A percentile compares a stretch with the other conserved stretches of the same genome.
Evolutionary conservation across 345 rosid species (phyloP).

Genomic region (Arabis alpina): DNA sequence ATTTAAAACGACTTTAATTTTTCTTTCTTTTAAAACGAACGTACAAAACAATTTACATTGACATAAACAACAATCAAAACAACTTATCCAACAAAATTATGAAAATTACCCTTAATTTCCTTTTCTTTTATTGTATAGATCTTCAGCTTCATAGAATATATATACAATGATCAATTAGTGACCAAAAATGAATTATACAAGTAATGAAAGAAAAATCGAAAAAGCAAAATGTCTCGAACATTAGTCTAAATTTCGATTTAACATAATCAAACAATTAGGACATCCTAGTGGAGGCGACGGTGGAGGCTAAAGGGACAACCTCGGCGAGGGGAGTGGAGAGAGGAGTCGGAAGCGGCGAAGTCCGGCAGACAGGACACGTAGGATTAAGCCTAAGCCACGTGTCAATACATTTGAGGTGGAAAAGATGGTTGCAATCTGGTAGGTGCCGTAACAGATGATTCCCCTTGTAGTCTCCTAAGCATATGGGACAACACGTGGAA

Average conservation of each 20-base stretch:
- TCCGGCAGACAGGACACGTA: slow-evolving; percentile 80
- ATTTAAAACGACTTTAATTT: slow-evolving; percentile 1
- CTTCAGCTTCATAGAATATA: slow-evolving; percentile 10
- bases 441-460: slow-evolving; percentile 58
- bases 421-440: slow-evolving; percentile 82
- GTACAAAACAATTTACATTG: background rate
- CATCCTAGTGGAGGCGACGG: slow-evolving; percentile 45
- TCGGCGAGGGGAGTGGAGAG: slow-evolving; percentile 76
- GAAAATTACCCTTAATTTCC: background rate
- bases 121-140: background rate
- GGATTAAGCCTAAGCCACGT: slow-evolving; percentile 81
- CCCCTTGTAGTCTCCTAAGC: slow-evolving; percentile 77
- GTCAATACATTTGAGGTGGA: slow-evolving; percentile 82
- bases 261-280: slow-evolving; percentile 37
- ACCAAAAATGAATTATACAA: slow-evolving; percentile 5
- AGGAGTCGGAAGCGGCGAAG: slow-evolving; percentile 88
- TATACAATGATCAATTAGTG: slow-evolving; percentile 23
- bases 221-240: background rate
- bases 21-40: slow-evolving; percentile 7
- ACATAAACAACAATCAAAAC: slow-evolving; percentile 3
- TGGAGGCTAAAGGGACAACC: slow-evolving; percentile 68
- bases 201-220: background rate
- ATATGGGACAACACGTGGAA: slow-evolving; percentile 67
- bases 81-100: slow-evolving; percentile 18
- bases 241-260: background rate